Base-by-base conservation (phyloP, 1,284 basidiomycete species). In the Rhodotorula sp. region DNA sequence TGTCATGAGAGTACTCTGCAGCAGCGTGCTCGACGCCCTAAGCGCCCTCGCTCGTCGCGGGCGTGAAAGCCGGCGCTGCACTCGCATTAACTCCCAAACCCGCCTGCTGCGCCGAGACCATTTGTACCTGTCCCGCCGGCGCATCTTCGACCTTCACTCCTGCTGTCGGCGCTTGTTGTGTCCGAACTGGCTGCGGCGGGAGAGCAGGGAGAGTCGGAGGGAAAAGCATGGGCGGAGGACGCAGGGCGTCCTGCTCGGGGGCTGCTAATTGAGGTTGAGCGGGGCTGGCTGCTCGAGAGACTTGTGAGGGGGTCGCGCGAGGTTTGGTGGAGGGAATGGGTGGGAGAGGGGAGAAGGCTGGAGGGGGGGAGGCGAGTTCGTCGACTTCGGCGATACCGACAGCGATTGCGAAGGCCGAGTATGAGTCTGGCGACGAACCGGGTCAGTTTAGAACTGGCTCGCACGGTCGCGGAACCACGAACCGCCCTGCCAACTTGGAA, bases 401-500 rank as follows among this genome's bases (percentile, higher is more conserved):
- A 10, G 60, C 60, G 9, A 51, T 53, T 2, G 54, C 39, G 8
- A 59, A 70, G 4, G 60, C 20, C 6, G 68, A 70, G 57, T 44
- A 63, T 2, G 55, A 56, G 59, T 66, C 59, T 61, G 54, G 17
- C n/a, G 19, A 20, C 6, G 11, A 22, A 2, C 8, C 24, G 1
- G 5, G 19, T 34, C 20, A 2, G 22, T 8, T 4, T n/a, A n/a
- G n/a, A n/a, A 34, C 4, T 24, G 13, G 5, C 30, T 24, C 30
- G 39, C 47, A 19, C 29, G 29, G 30, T n/a, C n/a, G 51, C 51
- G 39, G 19, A 11, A 24, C n/a, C 8, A 62, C 62, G n/a, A 51
- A 72, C 70, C 66, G 20, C 67, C 67, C 47, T 67, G 64, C 68
- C 71, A 73, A 30, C 51, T 58, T 46, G 52, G 34, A 19, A 69